phyloP scores from a whole-genome alignment of 2,329 filamentous ascomycete species.

The Claviceps paspali region DNA sequence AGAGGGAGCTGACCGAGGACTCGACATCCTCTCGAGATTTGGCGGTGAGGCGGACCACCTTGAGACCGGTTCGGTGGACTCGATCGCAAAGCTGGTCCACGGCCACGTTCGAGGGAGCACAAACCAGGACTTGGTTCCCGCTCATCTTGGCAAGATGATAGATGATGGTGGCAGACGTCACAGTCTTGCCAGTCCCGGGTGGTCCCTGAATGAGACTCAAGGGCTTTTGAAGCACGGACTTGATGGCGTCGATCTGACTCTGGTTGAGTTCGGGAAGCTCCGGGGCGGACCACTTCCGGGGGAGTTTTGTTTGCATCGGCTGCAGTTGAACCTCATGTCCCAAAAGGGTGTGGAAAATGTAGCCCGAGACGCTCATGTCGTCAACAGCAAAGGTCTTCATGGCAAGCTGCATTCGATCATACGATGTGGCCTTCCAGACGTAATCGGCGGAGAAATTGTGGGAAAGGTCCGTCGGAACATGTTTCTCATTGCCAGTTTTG shows the following conservation, averaged over 20 bases:
- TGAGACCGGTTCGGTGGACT: constrained; percentile 84
- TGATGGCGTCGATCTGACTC: constrained; percentile 93
- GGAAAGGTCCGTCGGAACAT: constrained; percentile 86
- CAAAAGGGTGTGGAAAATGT: constrained; percentile 93
- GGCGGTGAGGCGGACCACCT: constrained; percentile 94
- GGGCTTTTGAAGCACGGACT: constrained; percentile 83
- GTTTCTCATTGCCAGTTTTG: constrained; percentile 90
- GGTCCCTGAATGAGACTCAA: constrained; percentile 93
- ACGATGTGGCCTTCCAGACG: constrained; percentile 98
- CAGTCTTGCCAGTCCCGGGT: constrained; percentile 94
- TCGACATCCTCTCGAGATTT: constrained; percentile 98
- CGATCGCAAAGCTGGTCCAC: constrained; percentile 97
- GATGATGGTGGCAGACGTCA: constrained; percentile 96
- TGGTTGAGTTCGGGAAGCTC: constrained; percentile 87
- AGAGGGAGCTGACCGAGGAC: constrained; percentile 91
- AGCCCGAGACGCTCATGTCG: constrained; percentile 95
- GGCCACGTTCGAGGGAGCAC: constrained; percentile 93
- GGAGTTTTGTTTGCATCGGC: constrained; percentile 88
- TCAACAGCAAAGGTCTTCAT: constrained; percentile 99
- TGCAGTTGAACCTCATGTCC: constrained; percentile 90
- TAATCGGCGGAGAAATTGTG: constrained; percentile 98
- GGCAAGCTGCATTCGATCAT: constrained; percentile 96
- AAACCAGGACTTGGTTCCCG: constrained; percentile 86
- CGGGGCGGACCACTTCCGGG: constrained; percentile 92
- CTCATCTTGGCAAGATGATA: constrained; percentile 95